Percentiles rank a stretch among this genome's conserved stretches.
Evolutionary conservation across 1,139 yeast species (phyloP).

Genomic region (Sugiyamaella neomexicana): DNA sequence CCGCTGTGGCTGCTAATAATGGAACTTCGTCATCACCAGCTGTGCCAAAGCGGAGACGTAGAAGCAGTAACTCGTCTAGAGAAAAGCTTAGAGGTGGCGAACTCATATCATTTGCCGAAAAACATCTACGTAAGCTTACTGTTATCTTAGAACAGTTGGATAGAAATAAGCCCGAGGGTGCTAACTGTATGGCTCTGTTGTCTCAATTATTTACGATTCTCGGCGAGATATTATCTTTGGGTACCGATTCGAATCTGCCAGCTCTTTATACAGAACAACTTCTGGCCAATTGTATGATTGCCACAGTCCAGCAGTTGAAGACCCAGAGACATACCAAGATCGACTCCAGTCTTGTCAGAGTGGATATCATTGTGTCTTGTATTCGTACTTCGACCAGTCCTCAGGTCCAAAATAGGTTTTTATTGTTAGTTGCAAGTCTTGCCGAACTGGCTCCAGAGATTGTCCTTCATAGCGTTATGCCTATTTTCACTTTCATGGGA

Average conservation of each 20-base stretch:
- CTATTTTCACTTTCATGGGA: conserved; percentile 98
- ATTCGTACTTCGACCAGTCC: conserved; percentile 88
- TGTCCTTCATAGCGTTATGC: conserved; percentile 95
- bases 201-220: conserved; percentile 59
- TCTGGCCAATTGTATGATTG: conserved; percentile 81
- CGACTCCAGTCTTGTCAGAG: conserved; percentile 74
- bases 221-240: conserved; percentile 83
- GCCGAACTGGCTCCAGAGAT: conserved; percentile 90
- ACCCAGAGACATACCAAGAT: conserved; percentile 34
- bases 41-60: conserved; percentile 60
- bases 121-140: conserved; percentile 76
- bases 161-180: conserved; percentile 46
- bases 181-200: conserved; percentile 47
- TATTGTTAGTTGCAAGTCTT: conserved; percentile 80
- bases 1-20: conserved; percentile 41
- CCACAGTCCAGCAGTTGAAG: conserved; percentile 53
- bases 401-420: conserved; percentile 86
- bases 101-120: conserved; percentile 70
- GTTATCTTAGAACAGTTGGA: conserved; percentile 79
- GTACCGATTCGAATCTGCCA: conserved; percentile 88
- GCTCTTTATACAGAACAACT: conserved; percentile 90
- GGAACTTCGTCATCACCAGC: conserved; percentile 44
- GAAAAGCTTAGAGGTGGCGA: conserved; percentile 70
- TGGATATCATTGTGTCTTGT: conserved; percentile 87
- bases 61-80: conserved; percentile 72